phyloP scores from a whole-genome alignment of 345 rosid genomes.

The Citropsis articulata region DNA sequence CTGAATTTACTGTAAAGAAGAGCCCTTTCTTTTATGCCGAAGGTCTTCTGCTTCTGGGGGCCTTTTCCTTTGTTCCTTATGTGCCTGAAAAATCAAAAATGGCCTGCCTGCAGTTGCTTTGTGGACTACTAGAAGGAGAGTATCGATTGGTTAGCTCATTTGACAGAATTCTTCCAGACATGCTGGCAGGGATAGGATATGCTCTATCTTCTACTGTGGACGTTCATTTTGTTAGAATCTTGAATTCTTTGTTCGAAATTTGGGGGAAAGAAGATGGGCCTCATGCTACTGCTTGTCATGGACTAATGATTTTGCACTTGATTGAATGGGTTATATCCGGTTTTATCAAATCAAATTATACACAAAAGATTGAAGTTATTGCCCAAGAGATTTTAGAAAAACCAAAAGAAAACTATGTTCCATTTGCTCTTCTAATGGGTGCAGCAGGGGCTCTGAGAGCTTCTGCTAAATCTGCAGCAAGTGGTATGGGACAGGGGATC shows the following conservation, averaged over 20 bases:
- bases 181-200: constrained; percentile 88
- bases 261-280: constrained; percentile 66
- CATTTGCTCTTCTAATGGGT: constrained; percentile 59
- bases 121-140: constrained; percentile 56
- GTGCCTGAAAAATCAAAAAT: constrained; percentile 50
- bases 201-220: constrained; percentile 57
- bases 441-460: constrained; percentile 82
- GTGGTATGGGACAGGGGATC: constrained; percentile 36
- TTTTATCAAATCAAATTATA: constrained; percentile 43
- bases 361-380: constrained; percentile 44
- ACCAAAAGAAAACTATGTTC: constrained; percentile 36
- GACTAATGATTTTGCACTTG: constrained; percentile 80
- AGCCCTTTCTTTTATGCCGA: constrained; percentile 51
- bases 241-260: constrained; percentile 54
- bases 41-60: constrained; percentile 67
- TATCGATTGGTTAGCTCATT: constrained; percentile 31
- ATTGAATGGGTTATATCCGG: constrained; percentile 78
- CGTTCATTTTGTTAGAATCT: constrained; percentile 41
- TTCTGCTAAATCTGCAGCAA: constrained; percentile 36
- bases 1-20: constrained; percentile 27
- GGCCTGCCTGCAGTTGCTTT: constrained; percentile 57
- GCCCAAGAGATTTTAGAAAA: constrained; percentile 39
- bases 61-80: constrained; percentile 54
- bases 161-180: constrained; percentile 39
- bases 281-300: constrained; percentile 43